These are phyloP conservation scores for Discostella stelligera DNA, from an alignment of 352 stramenopile species.

Conservation along the genomic window DNA sequence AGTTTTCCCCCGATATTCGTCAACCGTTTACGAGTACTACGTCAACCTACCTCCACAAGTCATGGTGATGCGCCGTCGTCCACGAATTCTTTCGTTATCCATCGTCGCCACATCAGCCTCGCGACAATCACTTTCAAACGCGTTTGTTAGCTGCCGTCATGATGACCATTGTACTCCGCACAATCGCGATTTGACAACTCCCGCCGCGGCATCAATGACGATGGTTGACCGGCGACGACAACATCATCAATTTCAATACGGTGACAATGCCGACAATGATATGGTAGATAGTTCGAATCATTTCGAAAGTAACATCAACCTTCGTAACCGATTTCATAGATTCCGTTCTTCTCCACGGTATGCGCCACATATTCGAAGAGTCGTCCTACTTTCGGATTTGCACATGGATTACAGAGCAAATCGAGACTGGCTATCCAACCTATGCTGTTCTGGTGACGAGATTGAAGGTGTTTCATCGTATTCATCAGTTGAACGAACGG, in stretches of 20 bases:
- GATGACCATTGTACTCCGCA: neutral
- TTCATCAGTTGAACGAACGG: neutral
- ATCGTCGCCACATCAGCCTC: neutral
- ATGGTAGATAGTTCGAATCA: neutral
- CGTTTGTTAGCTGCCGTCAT: neutral
- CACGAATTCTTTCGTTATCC: neutral
- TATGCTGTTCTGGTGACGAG: conserved; percentile 10
- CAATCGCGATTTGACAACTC: neutral
- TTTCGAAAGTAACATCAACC: neutral
- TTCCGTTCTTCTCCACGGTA: conserved; percentile 17
- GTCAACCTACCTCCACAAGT: neutral
- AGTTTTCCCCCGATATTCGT: too few species aligned
- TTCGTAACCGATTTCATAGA: conserved; percentile 27
- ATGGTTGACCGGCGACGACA: neutral
- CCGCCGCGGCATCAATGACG: neutral
- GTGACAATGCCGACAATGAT: neutral
- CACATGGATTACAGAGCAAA: conserved; percentile 50
- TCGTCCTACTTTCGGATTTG: conserved; percentile 42
- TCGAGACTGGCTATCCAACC: conserved; percentile 32
- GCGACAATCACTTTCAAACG: neutral
- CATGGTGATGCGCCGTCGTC: neutral
- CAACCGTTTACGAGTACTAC: too few species aligned
- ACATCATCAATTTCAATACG: too few species aligned
- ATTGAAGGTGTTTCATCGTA: neutral
- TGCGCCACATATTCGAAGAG: conserved; percentile 23